A percentile compares a stretch with the other conserved stretches of the same genome.
Evolutionary conservation across 352 stramenopile species (phyloP).

Genomic region (Globisporangium cederbergense): DNA sequence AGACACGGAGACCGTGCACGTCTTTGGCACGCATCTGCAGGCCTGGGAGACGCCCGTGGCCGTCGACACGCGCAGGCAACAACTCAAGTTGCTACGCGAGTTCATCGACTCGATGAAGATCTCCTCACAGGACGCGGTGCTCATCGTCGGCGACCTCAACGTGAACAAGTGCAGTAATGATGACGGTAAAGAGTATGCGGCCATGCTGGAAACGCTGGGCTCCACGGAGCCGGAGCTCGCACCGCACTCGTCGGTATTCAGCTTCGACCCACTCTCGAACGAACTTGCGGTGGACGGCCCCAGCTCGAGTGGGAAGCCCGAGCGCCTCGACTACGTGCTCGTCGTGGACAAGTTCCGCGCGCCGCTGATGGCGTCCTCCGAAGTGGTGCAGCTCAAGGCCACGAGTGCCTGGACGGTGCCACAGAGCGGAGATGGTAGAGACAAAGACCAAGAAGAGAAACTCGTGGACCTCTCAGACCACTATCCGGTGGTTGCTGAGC

Average conservation of each 20-base stretch:
- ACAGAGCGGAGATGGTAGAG: background rate
- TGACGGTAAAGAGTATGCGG: constrained; percentile 30
- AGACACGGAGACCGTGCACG: constrained; percentile 36
- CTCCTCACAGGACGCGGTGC: constrained; percentile 38
- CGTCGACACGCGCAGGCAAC: constrained; percentile 32
- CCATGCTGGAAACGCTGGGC: constrained; percentile 45
- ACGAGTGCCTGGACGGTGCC: constrained; percentile 33
- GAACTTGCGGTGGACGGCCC: constrained; percentile 49
- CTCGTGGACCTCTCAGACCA: constrained; percentile 67
- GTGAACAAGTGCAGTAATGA: constrained; percentile 34
- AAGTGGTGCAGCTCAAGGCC: constrained; percentile 59
- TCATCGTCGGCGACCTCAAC: constrained; percentile 64
- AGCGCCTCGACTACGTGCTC: constrained; percentile 69
- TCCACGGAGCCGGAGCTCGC: constrained; percentile 31
- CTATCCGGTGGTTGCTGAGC: constrained; percentile 56
- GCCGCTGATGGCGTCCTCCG: constrained; percentile 20
- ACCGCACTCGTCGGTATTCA: constrained; percentile 36
- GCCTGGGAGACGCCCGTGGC: constrained; percentile 56
- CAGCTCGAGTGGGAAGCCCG: constrained; percentile 50
- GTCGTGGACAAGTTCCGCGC: constrained; percentile 30
- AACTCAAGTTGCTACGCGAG: constrained; percentile 40
- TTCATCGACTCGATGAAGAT: constrained; percentile 51
- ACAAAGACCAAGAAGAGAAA: constrained; percentile 19
- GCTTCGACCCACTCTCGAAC: constrained; percentile 65
- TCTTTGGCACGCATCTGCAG: constrained; percentile 66